These are phyloP conservation scores for Mycena vulgaris DNA, from an alignment of 768 basidiomycete species.

Conservation along the genomic window DNA sequence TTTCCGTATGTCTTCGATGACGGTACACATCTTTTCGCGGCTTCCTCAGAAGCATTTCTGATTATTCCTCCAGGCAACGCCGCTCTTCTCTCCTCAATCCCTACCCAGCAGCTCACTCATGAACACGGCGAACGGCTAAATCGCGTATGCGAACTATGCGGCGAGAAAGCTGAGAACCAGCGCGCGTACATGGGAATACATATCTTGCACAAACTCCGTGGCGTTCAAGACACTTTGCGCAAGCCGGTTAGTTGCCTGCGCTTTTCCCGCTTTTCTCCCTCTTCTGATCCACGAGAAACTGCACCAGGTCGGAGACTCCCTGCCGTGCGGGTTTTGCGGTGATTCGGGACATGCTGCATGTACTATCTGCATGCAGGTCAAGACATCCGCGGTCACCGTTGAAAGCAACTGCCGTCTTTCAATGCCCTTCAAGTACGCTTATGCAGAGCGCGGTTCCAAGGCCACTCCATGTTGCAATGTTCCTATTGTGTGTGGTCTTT, in stretches of 20 bases:
- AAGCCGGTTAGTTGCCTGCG: constrained; percentile 5
- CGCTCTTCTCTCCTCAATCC: neutral
- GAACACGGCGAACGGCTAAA: neutral
- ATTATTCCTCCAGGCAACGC: neutral
- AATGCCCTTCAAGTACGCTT: neutral
- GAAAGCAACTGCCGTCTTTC: constrained; percentile 1
- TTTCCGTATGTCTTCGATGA: constrained; percentile 2
- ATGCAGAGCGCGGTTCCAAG: neutral
- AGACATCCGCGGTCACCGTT: neutral
- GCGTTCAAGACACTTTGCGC: neutral
- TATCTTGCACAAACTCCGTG: neutral
- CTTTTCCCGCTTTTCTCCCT: too few relatives aligned
- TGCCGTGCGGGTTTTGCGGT: too few relatives aligned
- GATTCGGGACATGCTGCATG: too few relatives aligned
- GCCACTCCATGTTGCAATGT: neutral
- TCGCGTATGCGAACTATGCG: neutral
- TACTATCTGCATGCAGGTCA: too few relatives aligned
- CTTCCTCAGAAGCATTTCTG: neutral
- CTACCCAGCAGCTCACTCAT: neutral
- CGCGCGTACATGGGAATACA: neutral
- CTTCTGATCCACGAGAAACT: too few relatives aligned
- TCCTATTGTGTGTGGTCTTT: neutral
- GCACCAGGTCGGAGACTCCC: too few relatives aligned
- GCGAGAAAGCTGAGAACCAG: neutral
- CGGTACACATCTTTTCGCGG: neutral